These are phyloP conservation scores for Trichocomaceae sp. DNA, from an alignment of 2,329 filamentous ascomycete genomes.

Conservation along the genomic window DNA sequence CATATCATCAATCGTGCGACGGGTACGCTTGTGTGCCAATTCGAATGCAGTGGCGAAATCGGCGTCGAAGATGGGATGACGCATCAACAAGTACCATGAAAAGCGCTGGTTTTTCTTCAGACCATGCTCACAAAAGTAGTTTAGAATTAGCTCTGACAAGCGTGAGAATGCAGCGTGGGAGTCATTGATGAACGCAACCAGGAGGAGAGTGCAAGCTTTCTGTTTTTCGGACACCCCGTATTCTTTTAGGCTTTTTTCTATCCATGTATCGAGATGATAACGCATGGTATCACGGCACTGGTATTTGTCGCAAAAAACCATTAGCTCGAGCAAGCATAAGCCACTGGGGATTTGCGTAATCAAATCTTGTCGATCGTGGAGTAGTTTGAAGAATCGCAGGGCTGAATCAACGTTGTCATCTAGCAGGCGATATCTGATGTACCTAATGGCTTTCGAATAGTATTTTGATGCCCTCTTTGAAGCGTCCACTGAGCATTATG, in stretches of 20 bases:
- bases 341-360: neutral
- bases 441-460: neutral
- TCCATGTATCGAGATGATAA: neutral
- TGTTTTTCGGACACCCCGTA: neutral
- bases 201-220: too few species aligned
- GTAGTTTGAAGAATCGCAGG: too few species aligned
- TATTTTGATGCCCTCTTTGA: neutral
- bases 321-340: neutral
- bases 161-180: too few species aligned
- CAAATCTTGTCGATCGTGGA: too few species aligned
- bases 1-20: neutral
- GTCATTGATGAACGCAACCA: too few species aligned
- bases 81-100: neutral
- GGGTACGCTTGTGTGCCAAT: neutral
- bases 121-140: neutral
- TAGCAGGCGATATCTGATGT: too few species aligned
- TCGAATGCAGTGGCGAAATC: neutral
- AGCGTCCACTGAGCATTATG: neutral
- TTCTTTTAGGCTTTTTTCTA: neutral
- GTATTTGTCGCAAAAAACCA: neutral
- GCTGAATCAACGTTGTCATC: too few species aligned
- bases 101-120: neutral
- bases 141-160: too few species aligned
- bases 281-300: neutral
- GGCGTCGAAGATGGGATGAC: neutral